A percentile compares a stretch with the other conserved stretches of the same genome.
Evolutionary conservation across 78 protist genomes (phyloP).

Genomic region (slime mould (Dictyostelium discoideum)): dicty_2.7 NC_007091.3:3403001-3403500

Average conservation of each 20-base stretch:
- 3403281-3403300: not conserved
- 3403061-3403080: not conserved
- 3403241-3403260: slow-evolving; percentile 7
- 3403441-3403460: slow-evolving; percentile 9
- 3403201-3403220: slow-evolving; percentile 8
- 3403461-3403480: slow-evolving; percentile 5
- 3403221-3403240: not conserved
- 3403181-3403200: slow-evolving; percentile 24
- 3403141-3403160: not conserved
- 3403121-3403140: not conserved
- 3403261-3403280: slow-evolving; percentile 5
- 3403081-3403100: not conserved
- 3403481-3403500: not conserved
- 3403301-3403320: not conserved
- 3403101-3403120: not conserved
- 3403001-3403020: not conserved
- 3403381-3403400: not conserved
- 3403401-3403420: not conserved
- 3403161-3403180: not conserved
- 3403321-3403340: not conserved
- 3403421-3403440: not conserved
- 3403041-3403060: not conserved
- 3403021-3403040: not conserved
- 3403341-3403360: not conserved
- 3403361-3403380: not conserved